These are phyloP conservation scores for Phyllosticta paracitricarpa DNA, from an alignment of 2,329 filamentous ascomycete genomes.

Conservation along the genomic window DNA sequence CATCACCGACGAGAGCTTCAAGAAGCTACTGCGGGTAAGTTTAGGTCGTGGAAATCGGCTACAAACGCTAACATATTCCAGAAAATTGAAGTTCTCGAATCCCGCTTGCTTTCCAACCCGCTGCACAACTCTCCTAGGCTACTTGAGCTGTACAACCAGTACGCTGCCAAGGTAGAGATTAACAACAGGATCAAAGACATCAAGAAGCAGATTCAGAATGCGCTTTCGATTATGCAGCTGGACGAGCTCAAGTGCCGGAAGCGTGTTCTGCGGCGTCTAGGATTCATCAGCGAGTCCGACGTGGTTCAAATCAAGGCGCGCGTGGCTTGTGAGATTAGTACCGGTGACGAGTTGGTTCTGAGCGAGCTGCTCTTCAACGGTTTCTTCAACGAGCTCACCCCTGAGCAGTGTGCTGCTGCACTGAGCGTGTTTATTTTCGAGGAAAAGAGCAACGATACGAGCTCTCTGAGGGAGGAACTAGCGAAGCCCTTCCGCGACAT, in stretches of 20 bases:
- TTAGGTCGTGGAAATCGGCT: not conserved
- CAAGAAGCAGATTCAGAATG: conserved; percentile 78
- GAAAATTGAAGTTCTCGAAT: conserved; percentile 96
- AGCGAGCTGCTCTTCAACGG: conserved; percentile 91
- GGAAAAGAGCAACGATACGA: conserved; percentile 74
- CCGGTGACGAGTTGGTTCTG: conserved; percentile 86
- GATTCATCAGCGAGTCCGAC: conserved; percentile 91
- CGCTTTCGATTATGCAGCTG: conserved; percentile 80
- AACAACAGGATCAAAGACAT: conserved; percentile 72
- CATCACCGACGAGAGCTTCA: conserved; percentile 86
- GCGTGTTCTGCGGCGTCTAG: conserved; percentile 83
- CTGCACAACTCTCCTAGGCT: conserved; percentile 83
- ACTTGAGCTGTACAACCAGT: conserved; percentile 76
- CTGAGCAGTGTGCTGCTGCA: conserved; percentile 76
- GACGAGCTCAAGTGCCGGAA: conserved; percentile 96
- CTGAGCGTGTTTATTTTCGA: conserved; percentile 96
- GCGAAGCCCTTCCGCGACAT: conserved; percentile 79
- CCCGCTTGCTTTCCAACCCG: conserved; percentile 76
- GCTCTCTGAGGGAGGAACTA: conserved; percentile 67
- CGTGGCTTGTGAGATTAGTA: conserved; percentile 95
- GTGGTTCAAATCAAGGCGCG: conserved; percentile 95
- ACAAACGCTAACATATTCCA: conserved; percentile 26
- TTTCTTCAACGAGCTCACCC: conserved; percentile 92
- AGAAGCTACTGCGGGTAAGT: conserved; percentile 63
- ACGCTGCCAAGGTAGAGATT: conserved; percentile 68